Conservation (phyloP, 345 rosid genomes). For the Crucihimalaya himalaica region DNA sequence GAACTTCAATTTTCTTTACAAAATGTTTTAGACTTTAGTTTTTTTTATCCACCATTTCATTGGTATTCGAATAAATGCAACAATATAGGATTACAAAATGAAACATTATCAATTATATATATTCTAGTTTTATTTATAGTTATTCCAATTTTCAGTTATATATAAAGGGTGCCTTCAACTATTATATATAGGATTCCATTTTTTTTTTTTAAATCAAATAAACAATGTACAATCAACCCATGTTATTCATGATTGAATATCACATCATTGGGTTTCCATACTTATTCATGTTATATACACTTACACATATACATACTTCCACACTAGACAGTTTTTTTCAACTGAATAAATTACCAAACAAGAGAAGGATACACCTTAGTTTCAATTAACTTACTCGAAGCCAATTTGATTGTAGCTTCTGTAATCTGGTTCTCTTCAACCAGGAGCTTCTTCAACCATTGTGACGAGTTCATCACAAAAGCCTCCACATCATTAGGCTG, state of each 20-base stretch:
- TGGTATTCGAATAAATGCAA: too few species aligned
- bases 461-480: conserved; percentile 49
- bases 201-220: too few species aligned
- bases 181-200: too few species aligned
- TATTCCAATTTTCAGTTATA: too few species aligned
- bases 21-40: too few species aligned
- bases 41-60: too few species aligned
- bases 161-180: too few species aligned
- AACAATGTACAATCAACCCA: conserved; percentile 27
- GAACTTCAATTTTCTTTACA: too few species aligned
- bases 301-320: neutral
- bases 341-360: conserved; percentile 8
- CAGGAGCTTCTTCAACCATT: conserved; percentile 47
- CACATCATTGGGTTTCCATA: neutral
- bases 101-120: too few species aligned
- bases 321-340: neutral
- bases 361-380: conserved; percentile 29
- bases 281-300: conserved; percentile 13
- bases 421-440: conserved; percentile 70
- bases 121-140: too few species aligned
- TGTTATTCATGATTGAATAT: too few species aligned
- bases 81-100: too few species aligned
- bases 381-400: conserved; percentile 48
- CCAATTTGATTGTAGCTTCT: conserved; percentile 47
- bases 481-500: conserved; percentile 52